Conservation (phyloP, 2,329 filamentous ascomycete species). For the Byssothecium circinans region DNA sequence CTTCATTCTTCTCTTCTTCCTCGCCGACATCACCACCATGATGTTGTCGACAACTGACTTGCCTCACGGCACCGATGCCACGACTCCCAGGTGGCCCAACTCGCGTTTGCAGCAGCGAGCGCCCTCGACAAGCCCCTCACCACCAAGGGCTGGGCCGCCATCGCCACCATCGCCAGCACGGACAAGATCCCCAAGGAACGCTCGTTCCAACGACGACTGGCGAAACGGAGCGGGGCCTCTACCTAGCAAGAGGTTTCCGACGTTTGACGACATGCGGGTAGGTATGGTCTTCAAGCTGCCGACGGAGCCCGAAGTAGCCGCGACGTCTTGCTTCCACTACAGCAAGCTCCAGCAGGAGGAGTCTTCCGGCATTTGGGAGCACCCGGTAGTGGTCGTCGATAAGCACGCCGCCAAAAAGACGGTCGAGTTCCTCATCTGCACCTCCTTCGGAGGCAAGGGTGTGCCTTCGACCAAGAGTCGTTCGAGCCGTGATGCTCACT, state of each 20-base stretch:
- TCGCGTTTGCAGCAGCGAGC: no score
- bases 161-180: no score
- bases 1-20: no score
- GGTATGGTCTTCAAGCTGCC: conserved; percentile 5
- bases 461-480: background rate
- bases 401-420: background rate
- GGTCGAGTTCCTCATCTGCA: conserved; percentile 1
- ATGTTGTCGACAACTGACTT: no score
- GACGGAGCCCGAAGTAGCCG: background rate
- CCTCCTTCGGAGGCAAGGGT: conserved; percentile 2
- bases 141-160: no score
- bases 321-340: background rate
- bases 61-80: no score
- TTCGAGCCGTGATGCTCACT: background rate
- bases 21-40: no score
- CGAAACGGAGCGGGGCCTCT: no score
- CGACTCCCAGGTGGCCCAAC: no score
- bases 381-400: conserved; percentile 6
- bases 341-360: background rate
- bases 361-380: background rate
- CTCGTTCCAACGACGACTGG: no score
- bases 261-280: background rate
- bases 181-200: no score
- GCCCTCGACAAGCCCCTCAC: no score
- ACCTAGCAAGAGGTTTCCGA: background rate